Evolutionary conservation across 352 stramenopile genomes (phyloP).

Genomic region (Phytopythium sindhum): DNA sequence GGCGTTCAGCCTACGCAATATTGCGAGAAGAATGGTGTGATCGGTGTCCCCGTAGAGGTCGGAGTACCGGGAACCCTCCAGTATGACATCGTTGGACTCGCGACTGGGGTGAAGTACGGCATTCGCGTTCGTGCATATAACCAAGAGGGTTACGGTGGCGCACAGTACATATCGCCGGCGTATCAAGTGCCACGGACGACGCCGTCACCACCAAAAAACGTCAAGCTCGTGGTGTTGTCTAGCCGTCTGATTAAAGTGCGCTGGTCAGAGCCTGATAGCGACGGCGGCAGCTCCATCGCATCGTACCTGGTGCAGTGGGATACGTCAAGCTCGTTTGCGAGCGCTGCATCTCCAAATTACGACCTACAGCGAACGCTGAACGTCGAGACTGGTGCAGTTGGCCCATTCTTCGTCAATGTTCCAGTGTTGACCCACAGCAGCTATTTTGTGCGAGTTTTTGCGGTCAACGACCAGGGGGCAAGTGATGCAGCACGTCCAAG

Average conservation of each 20-base stretch:
- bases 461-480: slow-evolving; percentile 89
- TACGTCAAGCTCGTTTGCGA: slow-evolving; percentile 55
- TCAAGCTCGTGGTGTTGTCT: slow-evolving; percentile 58
- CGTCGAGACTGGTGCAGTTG: slow-evolving; percentile 28
- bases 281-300: slow-evolving; percentile 73
- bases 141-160: slow-evolving; percentile 53
- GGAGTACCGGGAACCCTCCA: slow-evolving; percentile 17
- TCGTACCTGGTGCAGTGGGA: slow-evolving; percentile 95
- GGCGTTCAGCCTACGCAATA: slow-evolving; percentile 82
- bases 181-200: slow-evolving; percentile 57
- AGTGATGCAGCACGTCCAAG: slow-evolving; percentile 42
- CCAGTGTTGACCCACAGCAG: slow-evolving; percentile 43
- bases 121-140: slow-evolving; percentile 67
- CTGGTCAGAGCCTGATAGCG: slow-evolving; percentile 56
- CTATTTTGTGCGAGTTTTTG: slow-evolving; percentile 90
- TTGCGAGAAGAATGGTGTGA: slow-evolving; percentile 44
- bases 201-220: slow-evolving; percentile 26
- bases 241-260: slow-evolving; percentile 71
- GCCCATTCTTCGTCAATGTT: slow-evolving; percentile 92
- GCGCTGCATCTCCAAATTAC: slow-evolving; percentile 71
- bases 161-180: slow-evolving; percentile 35
- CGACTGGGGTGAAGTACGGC: slow-evolving; percentile 56
- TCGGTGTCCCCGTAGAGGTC: slow-evolving; percentile 34
- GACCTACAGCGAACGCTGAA: slow-evolving; percentile 43
- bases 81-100: slow-evolving; percentile 43